These are phyloP conservation scores for Apodospora peruviana DNA, from an alignment of 495 filamentous ascomycete species.

Conservation along the genomic window DNA sequence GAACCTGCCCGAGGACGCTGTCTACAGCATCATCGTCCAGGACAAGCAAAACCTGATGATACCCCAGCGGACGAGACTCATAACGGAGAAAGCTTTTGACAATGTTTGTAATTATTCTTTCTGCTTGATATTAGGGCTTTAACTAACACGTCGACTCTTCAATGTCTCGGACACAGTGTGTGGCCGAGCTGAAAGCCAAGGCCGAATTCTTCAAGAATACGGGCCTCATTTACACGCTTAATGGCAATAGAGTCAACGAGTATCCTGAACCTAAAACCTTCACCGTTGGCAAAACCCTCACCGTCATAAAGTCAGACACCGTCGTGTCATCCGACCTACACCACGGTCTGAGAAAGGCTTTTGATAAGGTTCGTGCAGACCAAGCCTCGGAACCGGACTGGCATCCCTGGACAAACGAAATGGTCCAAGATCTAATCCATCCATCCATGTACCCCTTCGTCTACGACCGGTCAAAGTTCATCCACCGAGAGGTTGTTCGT, in stretches of 20 bases:
- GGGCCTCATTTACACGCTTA: constrained; percentile 30
- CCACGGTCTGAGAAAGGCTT: constrained; percentile 12
- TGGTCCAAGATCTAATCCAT: constrained; percentile 57
- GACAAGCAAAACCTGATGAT: not conserved
- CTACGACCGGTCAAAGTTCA: constrained; percentile 29
- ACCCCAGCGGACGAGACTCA: constrained; percentile 17
- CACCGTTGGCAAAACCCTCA: not conserved
- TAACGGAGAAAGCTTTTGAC: constrained; percentile 32
- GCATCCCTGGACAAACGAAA: constrained; percentile 50
- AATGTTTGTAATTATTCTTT: constrained; percentile 24
- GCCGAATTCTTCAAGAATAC: constrained; percentile 27
- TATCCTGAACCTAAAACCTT: too few species aligned
- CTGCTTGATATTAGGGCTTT: constrained; percentile 10
- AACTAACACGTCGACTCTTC: not conserved
- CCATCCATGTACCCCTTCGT: constrained; percentile 58
- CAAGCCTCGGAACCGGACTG: constrained; percentile 47
- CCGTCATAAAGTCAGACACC: constrained; percentile 24
- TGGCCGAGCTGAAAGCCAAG: constrained; percentile 47
- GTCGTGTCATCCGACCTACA: constrained; percentile 15
- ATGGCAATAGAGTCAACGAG: constrained; percentile 4
- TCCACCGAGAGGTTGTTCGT: constrained; percentile 30
- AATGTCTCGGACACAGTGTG: constrained; percentile 12
- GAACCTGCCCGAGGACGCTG: constrained; percentile 14
- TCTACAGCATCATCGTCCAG: constrained; percentile 21
- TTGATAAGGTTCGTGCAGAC: constrained; percentile 32